Percentiles rank a stretch among this genome's conserved stretches.
These are phyloP conservation scores for Camellia granthamiana DNA, from an alignment of 148 eudicot species.

Conservation along the genomic window DNA sequence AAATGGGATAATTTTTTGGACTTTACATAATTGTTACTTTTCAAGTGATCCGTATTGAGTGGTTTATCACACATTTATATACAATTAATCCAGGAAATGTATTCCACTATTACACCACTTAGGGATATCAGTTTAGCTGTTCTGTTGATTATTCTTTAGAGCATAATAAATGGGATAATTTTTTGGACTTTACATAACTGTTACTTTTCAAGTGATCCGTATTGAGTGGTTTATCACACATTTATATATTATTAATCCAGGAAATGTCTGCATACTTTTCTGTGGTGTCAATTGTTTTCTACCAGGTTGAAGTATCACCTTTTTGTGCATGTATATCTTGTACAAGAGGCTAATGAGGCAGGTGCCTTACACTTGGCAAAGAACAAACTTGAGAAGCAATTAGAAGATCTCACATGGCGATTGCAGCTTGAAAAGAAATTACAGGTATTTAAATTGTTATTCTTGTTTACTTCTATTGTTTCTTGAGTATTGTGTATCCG, in stretches of 20 bases:
- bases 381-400: constrained; percentile 85
- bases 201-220: not conserved
- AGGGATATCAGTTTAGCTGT: not conserved
- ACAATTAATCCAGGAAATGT: not conserved
- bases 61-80: not conserved
- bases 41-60: not conserved
- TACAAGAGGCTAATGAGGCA: constrained; percentile 95
- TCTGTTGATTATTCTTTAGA: not conserved
- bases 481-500: not conserved
- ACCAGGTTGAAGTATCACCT: not conserved
- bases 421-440: constrained; percentile 83
- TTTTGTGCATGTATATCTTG: constrained; percentile 5
- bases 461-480: not conserved
- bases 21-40: not conserved
- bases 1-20: constrained; percentile 1
- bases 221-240: not conserved
- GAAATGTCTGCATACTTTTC: not conserved
- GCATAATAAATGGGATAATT: not conserved
- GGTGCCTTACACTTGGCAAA: constrained; percentile 95
- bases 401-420: constrained; percentile 90
- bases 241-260: not conserved
- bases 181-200: not conserved
- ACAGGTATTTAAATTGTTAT: constrained; percentile 50
- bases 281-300: not conserved
- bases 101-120: no score